phyloP scores from a whole-genome alignment of 352 stramenopile genomes.

The Globisporangium nodosum region DNA sequence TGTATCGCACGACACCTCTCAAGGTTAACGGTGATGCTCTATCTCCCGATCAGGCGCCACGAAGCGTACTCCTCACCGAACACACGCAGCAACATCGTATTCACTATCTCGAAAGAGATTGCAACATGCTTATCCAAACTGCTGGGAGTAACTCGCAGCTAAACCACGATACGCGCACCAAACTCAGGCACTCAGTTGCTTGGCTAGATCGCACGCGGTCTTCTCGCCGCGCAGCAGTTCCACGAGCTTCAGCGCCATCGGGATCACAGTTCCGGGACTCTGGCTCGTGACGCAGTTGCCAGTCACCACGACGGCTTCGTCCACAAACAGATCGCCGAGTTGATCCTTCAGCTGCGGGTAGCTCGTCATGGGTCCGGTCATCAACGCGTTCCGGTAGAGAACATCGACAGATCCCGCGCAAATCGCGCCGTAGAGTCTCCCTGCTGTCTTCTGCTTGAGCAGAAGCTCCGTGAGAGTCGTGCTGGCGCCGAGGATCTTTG shows the following conservation, averaged over 20 bases:
- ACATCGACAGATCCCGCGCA: conserved; percentile 50
- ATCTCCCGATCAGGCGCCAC: too few relatives aligned
- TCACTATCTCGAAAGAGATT: too few relatives aligned
- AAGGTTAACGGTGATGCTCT: too few relatives aligned
- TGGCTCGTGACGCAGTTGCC: conserved; percentile 67
- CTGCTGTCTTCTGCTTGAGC: conserved; percentile 40
- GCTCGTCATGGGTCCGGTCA: conserved; percentile 34
- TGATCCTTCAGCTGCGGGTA: conserved; percentile 26
- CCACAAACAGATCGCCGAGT: conserved; percentile 43
- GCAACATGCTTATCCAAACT: too few relatives aligned
- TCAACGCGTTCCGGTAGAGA: conserved; percentile 43
- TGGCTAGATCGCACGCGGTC: conserved; percentile 10
- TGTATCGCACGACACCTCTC: too few relatives aligned
- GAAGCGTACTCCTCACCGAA: too few relatives aligned
- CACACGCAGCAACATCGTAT: too few relatives aligned
- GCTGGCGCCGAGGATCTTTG: conserved; percentile 41
- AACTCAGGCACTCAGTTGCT: conserved; percentile 1
- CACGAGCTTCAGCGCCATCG: conserved; percentile 48
- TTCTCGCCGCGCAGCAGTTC: conserved; percentile 51
- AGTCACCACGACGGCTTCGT: conserved; percentile 45
- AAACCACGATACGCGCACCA: not conserved
- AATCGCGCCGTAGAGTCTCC: conserved; percentile 48
- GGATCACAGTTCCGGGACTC: conserved; percentile 48
- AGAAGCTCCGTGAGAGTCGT: conserved; percentile 36
- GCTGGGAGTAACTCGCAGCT: too few relatives aligned